Base-by-base conservation (phyloP, 306 rosid species). In the Spatholobus suberectus region DNA sequence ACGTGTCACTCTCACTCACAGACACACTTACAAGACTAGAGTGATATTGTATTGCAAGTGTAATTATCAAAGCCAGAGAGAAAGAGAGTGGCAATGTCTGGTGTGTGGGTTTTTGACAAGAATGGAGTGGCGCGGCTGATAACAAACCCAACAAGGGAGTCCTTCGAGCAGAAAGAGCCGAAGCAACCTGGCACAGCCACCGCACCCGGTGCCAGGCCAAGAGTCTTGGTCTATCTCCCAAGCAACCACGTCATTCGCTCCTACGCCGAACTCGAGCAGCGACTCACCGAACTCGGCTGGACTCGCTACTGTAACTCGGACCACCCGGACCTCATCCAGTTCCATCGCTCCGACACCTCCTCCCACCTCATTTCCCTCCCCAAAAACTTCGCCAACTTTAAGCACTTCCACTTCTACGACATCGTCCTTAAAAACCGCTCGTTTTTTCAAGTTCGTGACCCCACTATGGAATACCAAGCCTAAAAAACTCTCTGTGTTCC, bases 51-150 rank as follows among this genome's bases (percentile, higher is more conserved):
- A n/a, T n/a, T n/a, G n/a, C n/a, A n/a, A n/a, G n/a, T n/a, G n/a
- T n/a, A n/a, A n/a, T n/a, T n/a, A n/a, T n/a, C n/a, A n/a, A n/a
- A n/a, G n/a, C 5, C 1, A 37, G 14, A 57, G 6, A 70, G 15
- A 43, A 41, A 11, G 1, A 35, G 32, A 34, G 35, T 0, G 6
- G 1, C 55, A 18, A 94, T 94, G 98, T 94, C 98, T 13, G 98
- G 98, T 5, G 98, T 94, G 23, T 94, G 97, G 98, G 88, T 94
- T 6, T 94, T 94, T 65, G 94, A 90, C 91, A 93, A 91, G 86
- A 93, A 88, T n/a, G 98, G 98, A 0, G 97, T 94, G 80, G 87
- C 87, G 1, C 91, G 97, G 13, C 86, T 93, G 0, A 86, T 94
- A 35, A 51, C 86, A 5, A 88, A 91, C 91, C 98, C 98, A 17